Evolutionary conservation across 2,329 filamentous ascomycete genomes (phyloP), one percentile per base, ranked within the genome.

Genomic region (Rugonectria rugulosa): DNA sequence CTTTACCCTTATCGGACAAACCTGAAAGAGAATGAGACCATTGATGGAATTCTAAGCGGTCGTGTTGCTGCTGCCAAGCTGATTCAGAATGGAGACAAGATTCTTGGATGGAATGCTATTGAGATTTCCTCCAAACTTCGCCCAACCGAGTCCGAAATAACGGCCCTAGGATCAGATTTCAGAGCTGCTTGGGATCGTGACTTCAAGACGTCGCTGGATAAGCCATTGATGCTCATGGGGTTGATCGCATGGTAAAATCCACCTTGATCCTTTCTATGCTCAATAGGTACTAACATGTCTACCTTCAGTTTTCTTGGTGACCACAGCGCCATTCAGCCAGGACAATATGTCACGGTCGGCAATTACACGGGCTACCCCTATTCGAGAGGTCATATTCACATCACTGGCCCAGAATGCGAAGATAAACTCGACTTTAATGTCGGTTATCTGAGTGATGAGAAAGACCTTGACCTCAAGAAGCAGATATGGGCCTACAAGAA

Each of bases 401-500:
- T 89, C 63, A 79, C 76, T 0, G 75, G 77, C 0, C 70, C 75
- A 3, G 63, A 71, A 0, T 58, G 78, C 3, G 63, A 71, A 8
- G 77, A 81, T 20, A 70, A 75, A 1, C 71, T 81, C 5, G 80
- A 86, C 55, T 87, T 89, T 53, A 77, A 85, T 45, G 73, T 79
- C 0, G 86, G 85, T 7, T 86, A 80, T 68, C 77, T 89, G 26
- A 77, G 72, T 5, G 81, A 87, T 47, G 62, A 72, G 11, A 66
- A 83, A 17, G 86, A 88, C 63, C 69, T 84, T n/a, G 86, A 88
- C 64, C 42, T 88, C 31, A 82, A 83, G 70, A 85, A 82, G 63
- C 81, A 85, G 17, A 63, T 87, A 4, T 88, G 86, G 85, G 80
- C 76, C 0, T 89, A 89, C 74, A 89, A 89, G 70, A 82, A 81